These are phyloP conservation scores for Colletotrichum neosansevieriae DNA, from an alignment of 2,329 filamentous ascomycete genomes.

Conservation along the genomic window DNA sequence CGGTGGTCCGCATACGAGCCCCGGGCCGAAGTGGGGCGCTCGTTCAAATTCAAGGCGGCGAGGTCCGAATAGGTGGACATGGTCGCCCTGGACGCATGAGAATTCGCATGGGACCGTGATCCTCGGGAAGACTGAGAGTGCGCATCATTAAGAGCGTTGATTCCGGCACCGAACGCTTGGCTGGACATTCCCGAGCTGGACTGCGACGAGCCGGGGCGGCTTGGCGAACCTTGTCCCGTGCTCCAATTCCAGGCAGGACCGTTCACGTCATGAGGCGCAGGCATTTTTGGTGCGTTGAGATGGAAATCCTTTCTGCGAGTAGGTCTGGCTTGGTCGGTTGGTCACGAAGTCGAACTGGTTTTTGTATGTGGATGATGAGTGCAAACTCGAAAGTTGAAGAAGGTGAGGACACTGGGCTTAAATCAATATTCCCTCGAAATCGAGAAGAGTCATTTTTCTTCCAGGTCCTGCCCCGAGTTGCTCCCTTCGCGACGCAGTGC, in stretches of 20 bases:
- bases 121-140: background rate
- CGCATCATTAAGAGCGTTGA: background rate
- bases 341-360: background rate
- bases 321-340: background rate
- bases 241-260: background rate
- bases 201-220: background rate
- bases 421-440: background rate
- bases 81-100: too few relatives aligned
- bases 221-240: background rate
- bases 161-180: background rate
- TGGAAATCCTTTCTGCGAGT: background rate
- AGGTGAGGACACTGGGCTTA: background rate
- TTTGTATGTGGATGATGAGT: background rate
- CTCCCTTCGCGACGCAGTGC: background rate
- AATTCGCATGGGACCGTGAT: too few relatives aligned
- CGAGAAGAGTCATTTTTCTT: constrained; percentile 18
- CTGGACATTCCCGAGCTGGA: constrained; percentile 4
- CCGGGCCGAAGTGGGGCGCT: too few relatives aligned
- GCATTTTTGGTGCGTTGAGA: background rate
- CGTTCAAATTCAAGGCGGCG: too few relatives aligned
- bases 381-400: background rate
- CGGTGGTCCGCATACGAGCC: too few relatives aligned
- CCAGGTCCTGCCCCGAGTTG: background rate
- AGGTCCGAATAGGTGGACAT: too few relatives aligned
- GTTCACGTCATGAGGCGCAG: background rate